Percentiles rank a stretch among this genome's conserved stretches.
These are phyloP conservation scores for Angomonas ambiguus DNA, from an alignment of 208 protist genomes.

Conservation along the genomic window DNA sequence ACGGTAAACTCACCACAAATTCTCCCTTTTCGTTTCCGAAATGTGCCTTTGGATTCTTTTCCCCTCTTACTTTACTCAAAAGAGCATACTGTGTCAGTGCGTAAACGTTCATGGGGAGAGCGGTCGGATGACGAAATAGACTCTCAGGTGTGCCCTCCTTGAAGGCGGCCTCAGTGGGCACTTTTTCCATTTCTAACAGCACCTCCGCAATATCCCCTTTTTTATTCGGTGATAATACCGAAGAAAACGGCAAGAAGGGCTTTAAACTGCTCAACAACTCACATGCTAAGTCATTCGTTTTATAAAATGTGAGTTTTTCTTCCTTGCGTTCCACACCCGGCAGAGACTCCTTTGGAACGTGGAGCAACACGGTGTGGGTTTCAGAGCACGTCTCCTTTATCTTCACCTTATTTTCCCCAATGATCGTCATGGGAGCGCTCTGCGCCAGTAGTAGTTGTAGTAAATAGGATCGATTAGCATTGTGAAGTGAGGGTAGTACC, in stretches of 20 bases:
- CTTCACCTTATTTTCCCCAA: slow-evolving; percentile 8
- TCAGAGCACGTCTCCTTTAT: not conserved
- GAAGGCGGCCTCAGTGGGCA: not conserved
- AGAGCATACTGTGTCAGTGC: slow-evolving; percentile 11
- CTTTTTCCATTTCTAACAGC: slow-evolving; percentile 3
- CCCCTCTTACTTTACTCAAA: not conserved
- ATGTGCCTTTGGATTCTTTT: not conserved
- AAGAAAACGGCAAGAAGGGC: not conserved
- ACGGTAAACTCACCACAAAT: not conserved
- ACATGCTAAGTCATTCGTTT: slow-evolving; percentile 2
- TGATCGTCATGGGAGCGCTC: not conserved
- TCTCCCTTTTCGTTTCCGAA: slow-evolving; percentile 4
- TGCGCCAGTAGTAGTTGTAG: slow-evolving; percentile 14
- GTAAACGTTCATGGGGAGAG: slow-evolving; percentile 5
- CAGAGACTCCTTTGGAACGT: not conserved
- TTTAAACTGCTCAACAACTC: slow-evolving; percentile 1
- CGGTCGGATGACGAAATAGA: slow-evolving; percentile 13
- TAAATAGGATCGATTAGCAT: slow-evolving; percentile 9
- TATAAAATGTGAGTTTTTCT: not conserved
- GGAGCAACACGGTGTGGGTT: not conserved
- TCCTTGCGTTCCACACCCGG: not conserved
- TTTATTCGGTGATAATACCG: not conserved
- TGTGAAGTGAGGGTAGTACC: slow-evolving; percentile 9
- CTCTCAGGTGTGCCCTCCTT: not conserved
- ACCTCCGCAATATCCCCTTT: not conserved